Evolutionary conservation across 2,329 filamentous ascomycete species (phyloP).

Genomic region (Fusarium pseudoanthophilum): DNA sequence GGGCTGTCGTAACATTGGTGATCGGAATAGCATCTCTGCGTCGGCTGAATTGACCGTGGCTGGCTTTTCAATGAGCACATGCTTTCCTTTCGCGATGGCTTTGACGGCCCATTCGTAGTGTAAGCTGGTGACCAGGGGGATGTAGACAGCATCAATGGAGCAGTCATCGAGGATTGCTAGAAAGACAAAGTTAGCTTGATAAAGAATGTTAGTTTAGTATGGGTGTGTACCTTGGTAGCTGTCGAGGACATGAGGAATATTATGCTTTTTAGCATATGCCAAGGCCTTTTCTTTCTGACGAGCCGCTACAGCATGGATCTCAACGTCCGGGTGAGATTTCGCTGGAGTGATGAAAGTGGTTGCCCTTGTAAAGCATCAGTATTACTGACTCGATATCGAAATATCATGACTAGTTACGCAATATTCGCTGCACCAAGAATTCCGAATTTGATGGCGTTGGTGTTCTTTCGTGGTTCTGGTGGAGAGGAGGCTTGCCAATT

Average conservation of each 20-base stretch:
- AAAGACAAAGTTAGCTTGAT: fast-evolving
- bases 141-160: neutral
- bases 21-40: neutral
- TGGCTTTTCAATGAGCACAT: neutral
- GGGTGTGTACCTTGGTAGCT: neutral
- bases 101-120: neutral
- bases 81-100: neutral
- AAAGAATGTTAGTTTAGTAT: fast-evolving
- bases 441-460: neutral
- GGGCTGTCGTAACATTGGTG: neutral
- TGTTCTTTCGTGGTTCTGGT: neutral
- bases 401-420: neutral
- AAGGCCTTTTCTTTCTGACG: neutral
- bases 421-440: constrained; percentile 6
- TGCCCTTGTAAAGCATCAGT: neutral
- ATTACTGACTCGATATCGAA: fast-evolving
- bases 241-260: neutral
- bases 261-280: neutral
- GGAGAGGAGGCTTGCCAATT: neutral
- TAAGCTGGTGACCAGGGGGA: neutral
- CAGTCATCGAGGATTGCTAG: neutral
- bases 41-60: neutral
- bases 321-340: neutral
- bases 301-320: neutral
- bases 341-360: neutral